A percentile compares a stretch with the other conserved stretches of the same genome.
Evolutionary conservation across 176 grass and related monocot genomes (phyloP).

Genomic region (Metroxylon sagu): DNA sequence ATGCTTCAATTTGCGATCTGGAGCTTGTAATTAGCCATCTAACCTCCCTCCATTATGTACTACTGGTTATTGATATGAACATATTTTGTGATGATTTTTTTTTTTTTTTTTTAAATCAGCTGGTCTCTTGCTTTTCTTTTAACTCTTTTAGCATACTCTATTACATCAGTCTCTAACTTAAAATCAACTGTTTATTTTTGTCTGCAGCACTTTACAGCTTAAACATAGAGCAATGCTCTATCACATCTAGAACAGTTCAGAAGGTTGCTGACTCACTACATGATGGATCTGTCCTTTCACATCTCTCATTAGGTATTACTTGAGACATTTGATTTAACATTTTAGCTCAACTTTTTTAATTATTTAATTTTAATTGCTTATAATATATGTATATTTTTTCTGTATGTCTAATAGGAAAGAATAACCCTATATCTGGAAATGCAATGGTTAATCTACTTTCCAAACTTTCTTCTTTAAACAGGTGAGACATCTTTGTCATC

Average conservation of each 20-base stretch:
- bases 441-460: slow-evolving; percentile 73
- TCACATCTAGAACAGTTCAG: slow-evolving; percentile 88
- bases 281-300: slow-evolving; percentile 73
- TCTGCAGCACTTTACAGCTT: slow-evolving; percentile 79
- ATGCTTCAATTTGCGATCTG: no score
- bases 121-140: slow-evolving; percentile 7
- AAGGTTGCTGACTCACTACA: slow-evolving; percentile 75
- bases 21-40: no score
- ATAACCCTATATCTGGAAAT: slow-evolving; percentile 81
- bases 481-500: slow-evolving; percentile 37
- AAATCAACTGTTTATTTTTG: slow-evolving; percentile 10
- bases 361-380: slow-evolving; percentile 7
- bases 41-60: no score
- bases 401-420: slow-evolving; percentile 54
- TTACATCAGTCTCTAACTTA: slow-evolving; percentile 13
- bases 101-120: no score
- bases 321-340: slow-evolving; percentile 3
- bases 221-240: slow-evolving; percentile 88
- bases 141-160: background rate
- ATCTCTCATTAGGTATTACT: slow-evolving; percentile 81
- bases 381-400: slow-evolving; percentile 12
- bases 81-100: no score
- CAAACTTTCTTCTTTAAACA: slow-evolving; percentile 78
- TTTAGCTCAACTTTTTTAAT: background rate
- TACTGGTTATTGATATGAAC: no score